These are phyloP conservation scores for Trifolium pratense DNA, from an alignment of 306 rosid genomes.

Conservation along the genomic window DNA sequence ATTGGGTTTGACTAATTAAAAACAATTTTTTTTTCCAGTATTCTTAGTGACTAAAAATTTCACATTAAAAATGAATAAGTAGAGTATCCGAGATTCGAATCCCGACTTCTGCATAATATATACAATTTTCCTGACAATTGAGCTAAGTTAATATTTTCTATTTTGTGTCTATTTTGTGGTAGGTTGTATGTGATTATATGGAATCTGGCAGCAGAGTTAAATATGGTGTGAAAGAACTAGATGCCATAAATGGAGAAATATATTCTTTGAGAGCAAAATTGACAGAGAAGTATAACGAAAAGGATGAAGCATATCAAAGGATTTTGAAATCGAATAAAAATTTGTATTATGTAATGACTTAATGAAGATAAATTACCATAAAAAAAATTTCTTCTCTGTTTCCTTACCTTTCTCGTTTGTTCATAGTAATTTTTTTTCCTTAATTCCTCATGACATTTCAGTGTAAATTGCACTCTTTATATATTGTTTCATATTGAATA, in stretches of 20 bases:
- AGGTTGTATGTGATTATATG: neutral
- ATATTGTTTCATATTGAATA: neutral
- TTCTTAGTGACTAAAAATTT: too few species aligned
- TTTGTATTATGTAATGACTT: neutral
- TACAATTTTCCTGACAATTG: too few species aligned
- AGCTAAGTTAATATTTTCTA: too few species aligned
- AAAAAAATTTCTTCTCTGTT: too few species aligned
- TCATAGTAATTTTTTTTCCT: neutral
- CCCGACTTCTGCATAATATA: too few species aligned
- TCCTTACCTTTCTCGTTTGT: neutral
- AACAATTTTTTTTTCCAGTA: too few species aligned
- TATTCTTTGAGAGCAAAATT: slow-evolving; percentile 19
- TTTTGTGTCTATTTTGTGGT: too few species aligned
- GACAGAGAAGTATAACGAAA: slow-evolving; percentile 20
- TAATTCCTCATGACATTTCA: neutral
- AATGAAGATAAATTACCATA: too few species aligned
- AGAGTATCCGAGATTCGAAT: too few species aligned
- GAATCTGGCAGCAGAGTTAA: neutral
- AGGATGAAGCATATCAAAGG: slow-evolving; percentile 35
- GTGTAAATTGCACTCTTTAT: neutral
- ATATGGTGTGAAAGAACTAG: neutral
- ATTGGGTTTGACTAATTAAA: neutral
- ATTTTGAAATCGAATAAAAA: slow-evolving; percentile 18
- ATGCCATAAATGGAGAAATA: neutral
- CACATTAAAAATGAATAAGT: too few species aligned